These are phyloP conservation scores for Metrosideros polymorpha DNA, from an alignment of 441 rosid species.

Conservation along the genomic window DNA sequence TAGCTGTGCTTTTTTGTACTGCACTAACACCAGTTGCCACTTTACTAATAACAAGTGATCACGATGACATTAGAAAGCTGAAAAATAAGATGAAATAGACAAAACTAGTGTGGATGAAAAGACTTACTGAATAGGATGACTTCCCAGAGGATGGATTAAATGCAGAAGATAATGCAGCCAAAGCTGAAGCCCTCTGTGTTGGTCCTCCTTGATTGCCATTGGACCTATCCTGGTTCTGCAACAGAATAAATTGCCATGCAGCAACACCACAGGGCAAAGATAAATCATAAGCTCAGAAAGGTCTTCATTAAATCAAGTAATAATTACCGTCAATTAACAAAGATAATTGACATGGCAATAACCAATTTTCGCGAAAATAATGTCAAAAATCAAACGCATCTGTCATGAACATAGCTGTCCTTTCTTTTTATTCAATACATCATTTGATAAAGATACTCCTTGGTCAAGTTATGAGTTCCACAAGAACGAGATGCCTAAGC, in stretches of 20 bases:
- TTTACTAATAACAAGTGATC: background rate
- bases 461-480: background rate
- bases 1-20: background rate
- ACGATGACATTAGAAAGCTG: background rate
- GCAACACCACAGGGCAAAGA: background rate
- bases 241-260: background rate
- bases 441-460: background rate
- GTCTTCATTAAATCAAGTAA: background rate
- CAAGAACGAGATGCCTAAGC: background rate
- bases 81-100: background rate
- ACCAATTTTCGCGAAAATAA: background rate
- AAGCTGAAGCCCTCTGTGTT: constrained; percentile 9
- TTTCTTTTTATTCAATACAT: background rate
- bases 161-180: constrained; percentile 1
- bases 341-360: background rate
- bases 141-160: background rate
- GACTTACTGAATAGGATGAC: background rate
- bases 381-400: background rate
- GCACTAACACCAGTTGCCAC: background rate
- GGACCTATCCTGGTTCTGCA: constrained; percentile 1
- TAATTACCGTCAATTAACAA: background rate
- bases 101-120: background rate
- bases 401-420: background rate
- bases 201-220: constrained; percentile 2
- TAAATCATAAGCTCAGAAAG: background rate